Base-by-base conservation (phyloP, 2,329 filamentous ascomycete genomes). In the Pseudocercospora fijiensis region DNA sequence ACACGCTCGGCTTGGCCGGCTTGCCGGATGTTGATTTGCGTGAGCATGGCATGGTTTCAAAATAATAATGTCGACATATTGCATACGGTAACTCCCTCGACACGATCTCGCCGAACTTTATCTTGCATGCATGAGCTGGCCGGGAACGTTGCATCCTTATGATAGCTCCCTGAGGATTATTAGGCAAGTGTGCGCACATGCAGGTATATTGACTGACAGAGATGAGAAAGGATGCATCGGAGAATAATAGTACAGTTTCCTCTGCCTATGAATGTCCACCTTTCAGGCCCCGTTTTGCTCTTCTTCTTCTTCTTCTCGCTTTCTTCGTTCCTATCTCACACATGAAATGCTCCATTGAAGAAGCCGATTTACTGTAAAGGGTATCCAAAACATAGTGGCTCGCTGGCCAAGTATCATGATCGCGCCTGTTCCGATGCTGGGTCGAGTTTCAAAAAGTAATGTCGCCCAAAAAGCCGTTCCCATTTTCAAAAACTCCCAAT, bases 401-500 rank as follows among this genome's bases (percentile, higher is more conserved):
- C 37, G 37, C 37, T n/a, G 37, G 37, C 37, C 37, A 41, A 66
- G 68, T 68, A 70, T 70, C 68, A 70, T 70, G 66, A 63, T 67
- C 28, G 67, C 68, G 66, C 68, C 68, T 68, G 64, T 65, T 68
- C 66, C 66, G 60, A 68, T 68, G 66, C 68, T 65, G 57, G 45
- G 56, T 57, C 43, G 41, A 58, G 11, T 22, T 22, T 16, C 18
- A 47, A 22, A 11, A 55, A 61, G 61, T 52, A 61, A 55, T 37
- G 26, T 65, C 64, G 62, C 65, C 66, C 60, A 65, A 51, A 65
- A 62, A 66, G 56, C 64, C 67, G 62, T 37, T 18, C 33, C 57
- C 47, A 58, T 10, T 60, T 28, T 27, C 33, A 52, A 33, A 57
- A 27, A 62, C 56, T 16, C 43, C 47, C 45, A 26, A 27, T 49